A percentile compares a stretch with the other conserved stretches of the same genome.
Evolutionary conservation across 257 asterid species (phyloP).

Genomic region (Solanum acaule): DNA sequence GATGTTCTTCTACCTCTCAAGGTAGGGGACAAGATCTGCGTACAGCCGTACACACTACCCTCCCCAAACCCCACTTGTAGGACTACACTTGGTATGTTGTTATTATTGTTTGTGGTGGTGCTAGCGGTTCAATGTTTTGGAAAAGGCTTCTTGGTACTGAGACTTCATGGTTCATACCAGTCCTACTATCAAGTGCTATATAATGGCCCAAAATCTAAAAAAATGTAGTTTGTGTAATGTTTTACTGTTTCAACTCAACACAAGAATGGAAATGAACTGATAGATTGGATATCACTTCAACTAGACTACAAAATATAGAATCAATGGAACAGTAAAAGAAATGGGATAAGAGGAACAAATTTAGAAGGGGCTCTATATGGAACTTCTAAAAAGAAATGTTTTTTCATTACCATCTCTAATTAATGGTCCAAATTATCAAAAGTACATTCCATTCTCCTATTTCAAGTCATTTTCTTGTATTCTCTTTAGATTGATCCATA

Average conservation of each 20-base stretch:
- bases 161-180: background rate
- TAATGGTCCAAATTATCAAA: conserved; percentile 66
- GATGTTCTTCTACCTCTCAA: background rate
- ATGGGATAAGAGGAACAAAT: background rate
- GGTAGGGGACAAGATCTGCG: background rate
- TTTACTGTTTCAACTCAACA: background rate
- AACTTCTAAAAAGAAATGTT: conserved; percentile 68
- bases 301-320: background rate
- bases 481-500: background rate
- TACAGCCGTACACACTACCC: background rate
- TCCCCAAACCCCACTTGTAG: background rate
- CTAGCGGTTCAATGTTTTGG: background rate
- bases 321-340: background rate
- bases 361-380: conserved; percentile 57
- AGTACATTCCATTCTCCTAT: conserved; percentile 22
- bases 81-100: background rate
- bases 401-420: conserved; percentile 61
- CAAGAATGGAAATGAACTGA: background rate
- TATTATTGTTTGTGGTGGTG: background rate
- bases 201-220: background rate
- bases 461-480: background rate
- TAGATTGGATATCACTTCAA: background rate
- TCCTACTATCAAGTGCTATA: background rate
- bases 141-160: background rate
- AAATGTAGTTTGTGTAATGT: background rate